Evolutionary conservation across 805 yeast species (phyloP).

Genomic region (Candida jianshihensis): DNA sequence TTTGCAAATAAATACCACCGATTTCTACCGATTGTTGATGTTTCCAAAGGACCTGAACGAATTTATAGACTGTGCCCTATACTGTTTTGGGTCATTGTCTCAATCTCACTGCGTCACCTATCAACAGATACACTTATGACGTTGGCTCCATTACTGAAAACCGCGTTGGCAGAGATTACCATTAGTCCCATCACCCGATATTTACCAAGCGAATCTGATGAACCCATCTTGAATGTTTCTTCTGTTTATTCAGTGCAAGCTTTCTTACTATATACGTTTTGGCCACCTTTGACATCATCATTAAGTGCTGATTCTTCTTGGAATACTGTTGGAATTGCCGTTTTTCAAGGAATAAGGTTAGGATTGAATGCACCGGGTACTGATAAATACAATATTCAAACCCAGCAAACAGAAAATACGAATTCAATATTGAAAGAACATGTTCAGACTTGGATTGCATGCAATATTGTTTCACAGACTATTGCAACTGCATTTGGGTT

Average conservation of each 20-base stretch:
- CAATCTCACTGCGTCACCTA: slow-evolving; percentile 70
- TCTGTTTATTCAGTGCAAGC: slow-evolving; percentile 95
- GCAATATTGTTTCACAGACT: slow-evolving; percentile 84
- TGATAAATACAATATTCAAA: slow-evolving; percentile 34
- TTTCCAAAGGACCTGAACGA: slow-evolving; percentile 72
- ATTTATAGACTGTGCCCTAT: slow-evolving; percentile 79
- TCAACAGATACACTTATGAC: slow-evolving; percentile 40
- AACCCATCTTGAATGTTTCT: slow-evolving; percentile 79
- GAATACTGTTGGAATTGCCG: slow-evolving; percentile 90
- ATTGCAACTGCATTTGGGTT: slow-evolving; percentile 91
- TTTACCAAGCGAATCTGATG: slow-evolving; percentile 70
- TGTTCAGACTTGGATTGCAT: slow-evolving; percentile 85
- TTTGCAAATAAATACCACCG: slow-evolving; percentile 77
- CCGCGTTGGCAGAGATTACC: slow-evolving; percentile 77
- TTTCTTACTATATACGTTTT: slow-evolving; percentile 74
- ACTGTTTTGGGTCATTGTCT: slow-evolving; percentile 88
- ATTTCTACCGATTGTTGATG: slow-evolving; percentile 81
- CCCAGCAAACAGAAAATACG: slow-evolving; percentile 23
- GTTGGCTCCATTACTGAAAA: slow-evolving; percentile 64
- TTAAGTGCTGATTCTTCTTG: slow-evolving; percentile 93
- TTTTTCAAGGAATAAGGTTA: slow-evolving; percentile 86
- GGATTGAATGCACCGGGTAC: slow-evolving; percentile 81
- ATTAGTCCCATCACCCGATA: slow-evolving; percentile 86
- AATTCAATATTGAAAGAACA: slow-evolving; percentile 58
- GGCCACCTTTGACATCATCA: slow-evolving; percentile 96